Evolutionary conservation across 2,329 filamentous ascomycete species (phyloP).

Genomic region (Aureobasidium sp.): DNA sequence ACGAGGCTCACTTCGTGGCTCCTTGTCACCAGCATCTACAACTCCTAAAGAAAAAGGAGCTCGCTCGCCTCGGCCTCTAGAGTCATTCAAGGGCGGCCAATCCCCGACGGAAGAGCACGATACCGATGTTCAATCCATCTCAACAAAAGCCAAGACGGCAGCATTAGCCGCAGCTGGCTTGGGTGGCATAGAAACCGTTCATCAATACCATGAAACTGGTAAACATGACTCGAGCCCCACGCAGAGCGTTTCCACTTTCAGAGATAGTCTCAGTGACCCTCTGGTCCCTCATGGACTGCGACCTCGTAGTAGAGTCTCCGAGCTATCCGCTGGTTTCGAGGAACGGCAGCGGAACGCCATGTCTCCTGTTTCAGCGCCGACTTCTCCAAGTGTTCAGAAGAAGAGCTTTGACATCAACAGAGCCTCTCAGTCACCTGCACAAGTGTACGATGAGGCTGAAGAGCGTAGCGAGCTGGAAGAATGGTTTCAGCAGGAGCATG

Average conservation of each 20-base stretch:
- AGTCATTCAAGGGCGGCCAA: constrained; percentile 56
- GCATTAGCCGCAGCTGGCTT: constrained; percentile 34
- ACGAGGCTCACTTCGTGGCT: constrained; percentile 45
- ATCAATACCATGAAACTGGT: not conserved
- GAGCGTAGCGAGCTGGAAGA: constrained; percentile 35
- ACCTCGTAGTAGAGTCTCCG: constrained; percentile 22
- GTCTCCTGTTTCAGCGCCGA: not conserved
- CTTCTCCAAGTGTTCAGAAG: not conserved
- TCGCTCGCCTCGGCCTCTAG: constrained; percentile 52
- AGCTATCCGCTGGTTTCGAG: constrained; percentile 13
- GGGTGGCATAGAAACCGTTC: constrained; percentile 21
- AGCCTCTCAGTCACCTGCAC: not conserved
- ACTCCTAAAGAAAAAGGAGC: constrained; percentile 46
- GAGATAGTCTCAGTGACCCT: constrained; percentile 43
- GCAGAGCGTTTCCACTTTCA: constrained; percentile 81
- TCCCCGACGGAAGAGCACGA: constrained; percentile 45
- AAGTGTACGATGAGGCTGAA: constrained; percentile 22
- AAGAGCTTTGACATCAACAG: constrained; percentile 19
- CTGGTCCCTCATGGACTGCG: constrained; percentile 27
- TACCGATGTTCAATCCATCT: constrained; percentile 32
- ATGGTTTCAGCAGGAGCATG: constrained; percentile 46
- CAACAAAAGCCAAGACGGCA: constrained; percentile 29
- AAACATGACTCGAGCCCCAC: constrained; percentile 66
- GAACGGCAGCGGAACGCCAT: constrained; percentile 1
- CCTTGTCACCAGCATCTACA: constrained; percentile 49